Conservation (phyloP, 148 eudicot genomes). For the Rhododendron vialii region DNA sequence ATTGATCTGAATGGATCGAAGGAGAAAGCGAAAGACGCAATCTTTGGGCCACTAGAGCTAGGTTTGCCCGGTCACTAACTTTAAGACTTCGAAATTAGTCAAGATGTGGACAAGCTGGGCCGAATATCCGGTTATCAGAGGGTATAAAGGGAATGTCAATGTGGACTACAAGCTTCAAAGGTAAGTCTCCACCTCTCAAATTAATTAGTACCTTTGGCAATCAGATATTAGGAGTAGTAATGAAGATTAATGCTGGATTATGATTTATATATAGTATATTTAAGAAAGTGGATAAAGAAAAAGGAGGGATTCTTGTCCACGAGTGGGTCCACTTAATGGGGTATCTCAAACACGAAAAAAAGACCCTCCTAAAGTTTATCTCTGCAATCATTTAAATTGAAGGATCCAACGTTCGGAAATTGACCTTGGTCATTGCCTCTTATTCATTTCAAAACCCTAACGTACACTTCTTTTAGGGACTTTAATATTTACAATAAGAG, state of each 20-base stretch:
- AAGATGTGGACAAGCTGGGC: too few species aligned
- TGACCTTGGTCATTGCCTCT: slow-evolving; percentile 2
- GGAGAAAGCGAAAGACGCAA: too few species aligned
- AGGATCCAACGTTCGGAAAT: slow-evolving; percentile 18
- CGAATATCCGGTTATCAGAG: too few species aligned
- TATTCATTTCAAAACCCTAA: slow-evolving; percentile 15
- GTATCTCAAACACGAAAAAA: not conserved
- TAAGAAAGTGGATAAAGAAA: not conserved
- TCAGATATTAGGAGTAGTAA: not conserved
- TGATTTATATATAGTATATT: not conserved
- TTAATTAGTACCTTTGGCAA: not conserved
- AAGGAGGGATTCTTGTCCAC: not conserved
- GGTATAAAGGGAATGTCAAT: not conserved
- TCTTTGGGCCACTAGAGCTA: too few species aligned
- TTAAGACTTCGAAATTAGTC: too few species aligned
- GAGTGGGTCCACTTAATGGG: slow-evolving; percentile 1
- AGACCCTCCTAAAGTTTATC: not conserved
- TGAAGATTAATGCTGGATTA: not conserved
- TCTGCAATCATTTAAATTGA: slow-evolving; percentile 9
- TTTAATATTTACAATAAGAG: not conserved
- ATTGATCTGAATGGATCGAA: too few species aligned
- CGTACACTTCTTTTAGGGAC: not conserved
- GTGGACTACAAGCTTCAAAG: not conserved
- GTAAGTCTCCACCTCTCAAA: not conserved
- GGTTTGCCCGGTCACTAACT: too few species aligned